These are phyloP conservation scores for Atalantia buxifolia DNA, from an alignment of 345 rosid genomes.

Conservation along the genomic window DNA sequence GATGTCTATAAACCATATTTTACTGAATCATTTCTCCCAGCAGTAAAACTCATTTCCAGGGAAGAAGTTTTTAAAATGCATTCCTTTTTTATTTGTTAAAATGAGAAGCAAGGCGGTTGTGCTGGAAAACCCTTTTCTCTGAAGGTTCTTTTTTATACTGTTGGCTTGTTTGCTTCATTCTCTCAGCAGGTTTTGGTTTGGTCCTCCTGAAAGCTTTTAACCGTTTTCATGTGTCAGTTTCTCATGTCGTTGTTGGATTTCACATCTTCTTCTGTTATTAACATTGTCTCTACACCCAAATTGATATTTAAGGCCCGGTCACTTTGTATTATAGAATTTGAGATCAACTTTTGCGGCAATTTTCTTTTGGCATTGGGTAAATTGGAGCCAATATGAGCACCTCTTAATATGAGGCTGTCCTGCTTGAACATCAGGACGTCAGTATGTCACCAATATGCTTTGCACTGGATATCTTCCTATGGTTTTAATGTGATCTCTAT, in stretches of 20 bases:
- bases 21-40: background rate
- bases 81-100: background rate
- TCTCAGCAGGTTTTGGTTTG: background rate
- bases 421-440: too few species aligned
- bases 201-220: background rate
- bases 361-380: too few species aligned
- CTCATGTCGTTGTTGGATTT: background rate
- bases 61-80: background rate
- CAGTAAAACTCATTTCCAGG: background rate
- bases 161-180: background rate
- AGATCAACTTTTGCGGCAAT: too few species aligned
- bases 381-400: too few species aligned
- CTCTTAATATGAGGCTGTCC: too few species aligned
- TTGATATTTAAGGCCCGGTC: background rate
- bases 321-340: background rate
- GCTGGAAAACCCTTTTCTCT: background rate
- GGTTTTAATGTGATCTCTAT: too few species aligned
- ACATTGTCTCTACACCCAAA: background rate
- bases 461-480: too few species aligned
- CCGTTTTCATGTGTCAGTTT: background rate
- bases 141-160: background rate
- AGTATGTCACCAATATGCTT: too few species aligned
- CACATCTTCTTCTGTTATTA: background rate
- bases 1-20: background rate
- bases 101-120: background rate